Percentiles rank a stretch among this genome's conserved stretches.
These are phyloP conservation scores for Botrytis pseudocinerea DNA, from an alignment of 2,329 filamentous ascomycete species.

Conservation along the genomic window DNA sequence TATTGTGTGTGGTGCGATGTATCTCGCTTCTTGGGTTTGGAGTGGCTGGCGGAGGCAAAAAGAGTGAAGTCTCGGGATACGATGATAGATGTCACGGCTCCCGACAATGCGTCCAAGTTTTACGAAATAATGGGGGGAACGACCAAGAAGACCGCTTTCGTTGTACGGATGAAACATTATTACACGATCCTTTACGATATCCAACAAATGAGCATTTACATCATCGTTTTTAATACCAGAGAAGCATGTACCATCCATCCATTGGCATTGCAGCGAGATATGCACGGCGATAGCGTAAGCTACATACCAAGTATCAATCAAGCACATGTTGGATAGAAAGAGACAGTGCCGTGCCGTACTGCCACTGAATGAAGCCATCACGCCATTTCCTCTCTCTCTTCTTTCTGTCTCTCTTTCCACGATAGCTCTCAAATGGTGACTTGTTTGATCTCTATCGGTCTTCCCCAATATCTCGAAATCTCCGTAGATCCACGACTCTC, in stretches of 20 bases:
- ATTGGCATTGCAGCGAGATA: background rate
- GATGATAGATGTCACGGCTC: constrained; percentile 6
- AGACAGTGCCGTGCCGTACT: background rate
- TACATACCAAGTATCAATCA: background rate
- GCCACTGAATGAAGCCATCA: background rate
- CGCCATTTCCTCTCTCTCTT: background rate
- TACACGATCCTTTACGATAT: background rate
- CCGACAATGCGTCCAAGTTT: constrained; percentile 2
- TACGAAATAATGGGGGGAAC: background rate
- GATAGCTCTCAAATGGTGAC: background rate
- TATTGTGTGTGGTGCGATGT: background rate
- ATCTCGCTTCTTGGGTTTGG: background rate
- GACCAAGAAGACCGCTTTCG: background rate
- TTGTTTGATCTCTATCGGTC: background rate
- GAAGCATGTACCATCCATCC: background rate
- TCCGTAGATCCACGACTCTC: background rate
- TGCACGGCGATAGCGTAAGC: background rate
- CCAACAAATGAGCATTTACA: background rate
- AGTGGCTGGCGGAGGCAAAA: constrained; percentile 8
- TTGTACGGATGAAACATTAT: background rate
- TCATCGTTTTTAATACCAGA: constrained; percentile 7
- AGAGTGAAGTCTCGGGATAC: background rate
- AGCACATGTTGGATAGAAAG: background rate
- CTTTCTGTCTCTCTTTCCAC: background rate
- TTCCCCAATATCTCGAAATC: constrained; percentile 8